Evolutionary conservation across 345 rosid species (phyloP), one percentile per base, ranked within the genome.

Genomic region (Diplotaxis tenuifolia): DNA sequence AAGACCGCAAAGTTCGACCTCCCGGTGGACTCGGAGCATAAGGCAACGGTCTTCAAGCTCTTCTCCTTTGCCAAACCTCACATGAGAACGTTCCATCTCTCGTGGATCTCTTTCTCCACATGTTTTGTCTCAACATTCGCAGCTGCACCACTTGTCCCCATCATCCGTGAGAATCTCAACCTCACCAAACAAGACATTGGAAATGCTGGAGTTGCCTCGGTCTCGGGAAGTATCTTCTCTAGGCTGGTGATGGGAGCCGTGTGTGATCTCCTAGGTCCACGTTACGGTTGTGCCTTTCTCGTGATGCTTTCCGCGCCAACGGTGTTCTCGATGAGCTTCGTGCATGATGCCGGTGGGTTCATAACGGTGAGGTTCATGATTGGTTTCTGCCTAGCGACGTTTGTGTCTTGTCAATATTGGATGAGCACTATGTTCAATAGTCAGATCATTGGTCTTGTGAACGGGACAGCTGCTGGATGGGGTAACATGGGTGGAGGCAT

Each of bases 361-460:
- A 80, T 88, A 3, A 78, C 87, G 0, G 89, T 88, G 6, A 74
- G 93, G 66, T 90, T 90, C 79, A 88, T 90, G 96, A 90, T 90
- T 34, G 96, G 93, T 1, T 90, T 90, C 61, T 90, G 93, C 12
- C 86, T 90, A 0, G 96, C 96, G 19, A 88, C 96, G 2, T 90
- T 90, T 54, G 93, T 90, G 79, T 90, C 96, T 1, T 90, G 93
- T 73, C 96, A 90, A 65, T 90, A 85, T 16, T 90, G 96, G 96
- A 90, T 90, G 93, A 90, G 93, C 74, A 88, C 93, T 12, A 90
- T 90, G 96, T 90, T 90, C 58, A 90, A 84, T 16, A 80, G 90
- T 66, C 82, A 85, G 80, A 90, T 90, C 67, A 83, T 88, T 4
- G 96, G 96, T 15, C 84, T 86, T 0, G 96, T 83, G 16, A 90